phyloP scores from a whole-genome alignment of 306 rosid genomes.

The Dalbergia cochinchinensis region DNA sequence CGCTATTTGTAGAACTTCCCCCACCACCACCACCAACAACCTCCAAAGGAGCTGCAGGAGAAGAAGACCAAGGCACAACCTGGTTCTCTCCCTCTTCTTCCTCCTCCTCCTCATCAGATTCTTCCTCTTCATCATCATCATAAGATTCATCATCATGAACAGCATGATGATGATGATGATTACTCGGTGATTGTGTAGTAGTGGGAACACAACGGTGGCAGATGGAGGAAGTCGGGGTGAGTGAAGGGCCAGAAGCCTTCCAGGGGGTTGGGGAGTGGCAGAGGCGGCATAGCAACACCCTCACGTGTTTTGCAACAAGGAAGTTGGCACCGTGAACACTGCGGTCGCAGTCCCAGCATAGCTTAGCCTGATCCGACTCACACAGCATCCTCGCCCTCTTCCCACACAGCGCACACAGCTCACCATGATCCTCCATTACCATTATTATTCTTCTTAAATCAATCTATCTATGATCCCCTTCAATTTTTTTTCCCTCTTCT shows the following conservation, averaged over 20 bases:
- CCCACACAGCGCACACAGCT: constrained; percentile 63
- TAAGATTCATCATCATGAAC: background rate
- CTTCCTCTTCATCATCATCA: background rate
- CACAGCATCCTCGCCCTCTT: constrained; percentile 63
- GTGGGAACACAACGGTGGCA: constrained; percentile 49
- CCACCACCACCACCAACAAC: background rate
- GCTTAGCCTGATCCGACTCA: constrained; percentile 71
- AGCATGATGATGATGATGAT: background rate
- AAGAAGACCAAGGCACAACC: constrained; percentile 68
- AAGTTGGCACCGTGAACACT: constrained; percentile 78
- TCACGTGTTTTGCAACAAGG: constrained; percentile 63
- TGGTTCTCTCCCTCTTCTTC: constrained; percentile 63
- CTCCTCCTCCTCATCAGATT: background rate
- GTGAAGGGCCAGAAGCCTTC: constrained; percentile 68
- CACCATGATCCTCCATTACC: constrained; percentile 50
- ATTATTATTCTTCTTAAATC: too few species aligned
- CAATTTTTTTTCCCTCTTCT: too few species aligned
- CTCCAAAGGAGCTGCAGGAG: background rate
- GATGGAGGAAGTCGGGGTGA: constrained; percentile 60
- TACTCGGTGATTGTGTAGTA: background rate
- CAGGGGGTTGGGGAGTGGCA: constrained; percentile 71
- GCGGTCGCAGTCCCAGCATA: constrained; percentile 82
- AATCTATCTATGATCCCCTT: too few species aligned
- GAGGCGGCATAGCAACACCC: constrained; percentile 64
- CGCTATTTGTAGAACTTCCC: background rate